These are phyloP conservation scores for Pseudozyma sp. DNA, from an alignment of 1,284 basidiomycete species.

Conservation along the genomic window DNA sequence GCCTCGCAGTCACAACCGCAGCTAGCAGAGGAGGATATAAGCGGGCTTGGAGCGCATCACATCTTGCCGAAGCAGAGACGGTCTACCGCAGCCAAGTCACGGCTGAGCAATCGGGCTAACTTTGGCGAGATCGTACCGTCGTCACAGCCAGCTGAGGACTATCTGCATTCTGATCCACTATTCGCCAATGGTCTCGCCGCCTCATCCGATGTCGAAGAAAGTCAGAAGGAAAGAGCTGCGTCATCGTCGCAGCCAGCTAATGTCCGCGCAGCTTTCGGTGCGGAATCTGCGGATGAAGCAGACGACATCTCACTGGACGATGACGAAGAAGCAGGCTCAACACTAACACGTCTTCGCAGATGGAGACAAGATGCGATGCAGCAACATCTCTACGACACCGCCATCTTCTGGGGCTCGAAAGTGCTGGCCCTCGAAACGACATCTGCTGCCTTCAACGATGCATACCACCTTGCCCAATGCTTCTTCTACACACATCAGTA, in stretches of 20 bases:
- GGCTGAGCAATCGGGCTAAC: conserved; percentile 28
- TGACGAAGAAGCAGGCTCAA: conserved; percentile 9
- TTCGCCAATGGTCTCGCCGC: conserved; percentile 9
- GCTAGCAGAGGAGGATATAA: neutral
- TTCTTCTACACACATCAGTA: conserved; percentile 96
- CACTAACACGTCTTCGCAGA: conserved; percentile 79
- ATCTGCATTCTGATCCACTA: conserved; percentile 23
- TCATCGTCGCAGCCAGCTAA: neutral
- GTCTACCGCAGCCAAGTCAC: conserved; percentile 14
- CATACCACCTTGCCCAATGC: conserved; percentile 97
- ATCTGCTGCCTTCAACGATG: conserved; percentile 74
- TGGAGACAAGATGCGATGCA: conserved; percentile 98
- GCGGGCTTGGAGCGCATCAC: conserved; percentile 3
- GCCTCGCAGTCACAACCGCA: no score
- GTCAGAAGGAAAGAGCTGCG: neutral
- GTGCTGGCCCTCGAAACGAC: conserved; percentile 83
- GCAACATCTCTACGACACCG: conserved; percentile 97
- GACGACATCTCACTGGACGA: conserved; percentile 16
- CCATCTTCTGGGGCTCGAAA: conserved; percentile 98
- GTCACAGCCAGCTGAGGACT: conserved; percentile 24
- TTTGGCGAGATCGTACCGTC: conserved; percentile 17
- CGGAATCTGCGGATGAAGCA: conserved; percentile 10
- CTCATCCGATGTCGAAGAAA: conserved; percentile 12
- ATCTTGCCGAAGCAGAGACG: conserved; percentile 11
- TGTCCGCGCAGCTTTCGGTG: neutral